phyloP scores from a whole-genome alignment of 495 filamentous ascomycete genomes.

The Ascodesmis nigricans region DNA sequence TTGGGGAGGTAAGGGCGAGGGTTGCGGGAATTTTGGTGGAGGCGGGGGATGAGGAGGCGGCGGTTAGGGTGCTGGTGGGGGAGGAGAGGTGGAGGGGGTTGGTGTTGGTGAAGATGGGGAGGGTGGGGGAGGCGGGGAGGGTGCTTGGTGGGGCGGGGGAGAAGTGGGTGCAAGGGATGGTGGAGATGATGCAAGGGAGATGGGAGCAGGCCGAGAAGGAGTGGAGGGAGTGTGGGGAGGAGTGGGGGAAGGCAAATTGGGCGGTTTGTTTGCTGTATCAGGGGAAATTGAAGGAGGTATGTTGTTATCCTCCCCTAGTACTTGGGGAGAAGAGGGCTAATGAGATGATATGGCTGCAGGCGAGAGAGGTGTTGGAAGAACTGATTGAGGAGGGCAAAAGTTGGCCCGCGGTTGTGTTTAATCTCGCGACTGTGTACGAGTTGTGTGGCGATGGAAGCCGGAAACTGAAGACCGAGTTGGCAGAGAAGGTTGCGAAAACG shows the following conservation, averaged over 20 bases:
- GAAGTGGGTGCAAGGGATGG: conserved; percentile 36
- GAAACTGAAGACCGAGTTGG: conserved; percentile 43
- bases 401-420: conserved; percentile 64
- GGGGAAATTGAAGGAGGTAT: conserved; percentile 50
- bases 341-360: conserved; percentile 25
- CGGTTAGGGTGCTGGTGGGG: conserved; percentile 38
- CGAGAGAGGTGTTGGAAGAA: conserved; percentile 37
- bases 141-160: conserved; percentile 15
- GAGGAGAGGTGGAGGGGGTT: conserved; percentile 26
- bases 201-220: conserved; percentile 38
- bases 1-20: conserved; percentile 52
- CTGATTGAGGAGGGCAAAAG: conserved; percentile 37
- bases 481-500: conserved; percentile 41
- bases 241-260: conserved; percentile 52
- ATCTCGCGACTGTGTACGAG: conserved; percentile 78
- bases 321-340: not conserved
- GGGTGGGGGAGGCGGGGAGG: conserved; percentile 9
- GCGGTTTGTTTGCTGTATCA: conserved; percentile 67
- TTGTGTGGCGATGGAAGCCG: conserved; percentile 59
- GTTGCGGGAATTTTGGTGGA: conserved; percentile 67
- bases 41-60: conserved; percentile 70
- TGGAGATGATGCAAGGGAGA: conserved; percentile 56
- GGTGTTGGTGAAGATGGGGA: conserved; percentile 52
- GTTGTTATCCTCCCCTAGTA: conserved; percentile 5
- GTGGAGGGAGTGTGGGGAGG: conserved; percentile 35